Conservation (phyloP, 805 yeast genomes). For the Pichia scutulata region DNA sequence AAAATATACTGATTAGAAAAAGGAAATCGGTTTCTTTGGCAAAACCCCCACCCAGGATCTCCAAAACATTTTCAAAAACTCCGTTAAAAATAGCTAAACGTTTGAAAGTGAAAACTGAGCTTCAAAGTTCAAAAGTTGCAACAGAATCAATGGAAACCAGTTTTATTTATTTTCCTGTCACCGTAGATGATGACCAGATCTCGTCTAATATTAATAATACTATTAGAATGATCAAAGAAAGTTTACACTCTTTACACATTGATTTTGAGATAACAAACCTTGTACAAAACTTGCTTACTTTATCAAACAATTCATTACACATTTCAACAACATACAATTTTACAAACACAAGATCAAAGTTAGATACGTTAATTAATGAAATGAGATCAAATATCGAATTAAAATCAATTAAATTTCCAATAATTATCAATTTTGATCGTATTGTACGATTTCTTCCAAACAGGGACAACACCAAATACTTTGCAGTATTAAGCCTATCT, state of each 20-base stretch:
- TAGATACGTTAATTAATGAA: neutral
- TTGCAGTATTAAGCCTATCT: neutral
- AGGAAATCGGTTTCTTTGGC: neutral
- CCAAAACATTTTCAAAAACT: slow-evolving; percentile 1
- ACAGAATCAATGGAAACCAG: neutral
- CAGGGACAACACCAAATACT: no score
- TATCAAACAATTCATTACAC: neutral
- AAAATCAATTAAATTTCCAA: neutral
- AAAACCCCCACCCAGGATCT: neutral
- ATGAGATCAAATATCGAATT: neutral
- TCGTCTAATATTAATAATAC: neutral
- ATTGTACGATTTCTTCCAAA: neutral
- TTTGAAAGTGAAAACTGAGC: neutral
- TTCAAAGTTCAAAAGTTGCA: neutral
- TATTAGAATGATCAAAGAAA: neutral
- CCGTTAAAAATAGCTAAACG: neutral
- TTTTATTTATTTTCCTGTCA: neutral
- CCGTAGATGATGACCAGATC: neutral
- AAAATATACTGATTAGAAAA: no score
- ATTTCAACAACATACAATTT: neutral
- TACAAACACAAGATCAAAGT: neutral
- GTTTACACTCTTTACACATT: neutral
- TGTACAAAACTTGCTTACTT: neutral
- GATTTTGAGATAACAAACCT: neutral
- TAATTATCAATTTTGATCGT: neutral